Evolutionary conservation across 1,284 basidiomycete genomes (phyloP), one percentile per base, ranked within the genome.

Genomic region (Apiotrichum laibachii): DNA sequence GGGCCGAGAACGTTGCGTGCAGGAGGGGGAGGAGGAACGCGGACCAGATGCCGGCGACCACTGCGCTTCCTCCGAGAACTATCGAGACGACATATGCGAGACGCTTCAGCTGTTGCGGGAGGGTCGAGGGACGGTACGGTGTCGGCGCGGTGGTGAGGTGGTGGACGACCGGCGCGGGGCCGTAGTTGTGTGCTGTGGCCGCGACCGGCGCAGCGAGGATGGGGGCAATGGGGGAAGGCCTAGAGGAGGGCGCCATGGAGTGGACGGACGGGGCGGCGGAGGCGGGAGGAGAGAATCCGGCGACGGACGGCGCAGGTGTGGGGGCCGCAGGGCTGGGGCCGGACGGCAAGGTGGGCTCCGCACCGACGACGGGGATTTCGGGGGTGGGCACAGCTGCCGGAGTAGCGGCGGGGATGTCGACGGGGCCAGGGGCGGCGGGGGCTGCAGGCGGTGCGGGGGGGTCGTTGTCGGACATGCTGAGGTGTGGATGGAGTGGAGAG

Each of bases 11-110:
- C 10, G 67, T 68, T 6, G 77, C 69, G 53, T 77, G 75, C 16
- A 79, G 61, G 1, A 76, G 67, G 1, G 77, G 77, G 0, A 79
- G 64, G 37, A 79, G 59, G 62, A 77, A 72, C 19, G 58, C 60
- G 18, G 69, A 72, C 72, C 75, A 78, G 50, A 74, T 59, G 3
- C 65, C 65, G 0, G 72, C 71, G 21, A 73, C 46, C 11, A 72
- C 48, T 2, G 72, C 69, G 12, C 69, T 65, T 13, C 70, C 60
- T 19, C 76, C 76, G 1, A 79, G 58, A 18, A 73, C 53, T 35
- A 79, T 45, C 9, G 72, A 72, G 44, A 77, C 65, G 50, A 78
- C 49, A 57, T 68, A 75, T 22, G 63, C 59, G 2, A 78, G 60
- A n/a, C 68, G 65, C 34, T 60, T 61, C 33, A 77, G 62, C 56